phyloP scores from a whole-genome alignment of 2,329 filamentous ascomycete genomes.

The Aspergillus clavatus region DNA sequence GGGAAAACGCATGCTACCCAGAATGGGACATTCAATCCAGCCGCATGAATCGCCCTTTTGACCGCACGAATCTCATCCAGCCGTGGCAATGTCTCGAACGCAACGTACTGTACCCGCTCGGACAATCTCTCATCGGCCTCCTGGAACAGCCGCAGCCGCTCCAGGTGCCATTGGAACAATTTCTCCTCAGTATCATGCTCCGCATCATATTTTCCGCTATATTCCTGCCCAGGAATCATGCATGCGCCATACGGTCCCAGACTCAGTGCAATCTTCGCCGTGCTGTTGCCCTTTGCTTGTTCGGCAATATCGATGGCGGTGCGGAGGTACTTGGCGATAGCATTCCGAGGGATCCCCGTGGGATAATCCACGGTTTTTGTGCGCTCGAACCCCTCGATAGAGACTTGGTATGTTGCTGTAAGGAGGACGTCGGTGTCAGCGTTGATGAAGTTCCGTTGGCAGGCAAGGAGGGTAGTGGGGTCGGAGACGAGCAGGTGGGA shows the following conservation, averaged over 20 bases:
- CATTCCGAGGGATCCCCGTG: constrained; percentile 39
- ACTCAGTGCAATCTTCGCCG: constrained; percentile 47
- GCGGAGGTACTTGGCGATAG: constrained; percentile 42
- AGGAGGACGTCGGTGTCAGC: constrained; percentile 60
- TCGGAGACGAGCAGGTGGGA: constrained; percentile 59
- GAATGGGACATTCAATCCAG: constrained; percentile 36
- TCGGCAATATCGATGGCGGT: constrained; percentile 36
- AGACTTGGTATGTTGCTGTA: constrained; percentile 65
- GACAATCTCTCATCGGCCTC: constrained; percentile 34
- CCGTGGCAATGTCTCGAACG: constrained; percentile 64
- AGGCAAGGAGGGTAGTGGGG: constrained; percentile 48
- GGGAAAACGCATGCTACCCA: constrained; percentile 64
- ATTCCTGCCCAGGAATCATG: constrained; percentile 63
- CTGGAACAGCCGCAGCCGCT: constrained; percentile 51
- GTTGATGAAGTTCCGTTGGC: constrained; percentile 53
- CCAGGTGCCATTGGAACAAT: constrained; percentile 54
- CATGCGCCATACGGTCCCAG: constrained; percentile 64
- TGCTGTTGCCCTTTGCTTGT: constrained; percentile 22
- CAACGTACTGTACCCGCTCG: constrained; percentile 50
- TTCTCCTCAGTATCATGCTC: constrained; percentile 42
- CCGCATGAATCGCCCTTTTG: constrained; percentile 25
- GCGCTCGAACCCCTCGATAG: constrained; percentile 51
- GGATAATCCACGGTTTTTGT: constrained; percentile 45
- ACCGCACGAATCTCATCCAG: constrained; percentile 56
- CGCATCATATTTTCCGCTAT: constrained; percentile 56